These are phyloP conservation scores for Claviceps fusiformis DNA, from an alignment of 2,329 filamentous ascomycete genomes.

Conservation along the genomic window DNA sequence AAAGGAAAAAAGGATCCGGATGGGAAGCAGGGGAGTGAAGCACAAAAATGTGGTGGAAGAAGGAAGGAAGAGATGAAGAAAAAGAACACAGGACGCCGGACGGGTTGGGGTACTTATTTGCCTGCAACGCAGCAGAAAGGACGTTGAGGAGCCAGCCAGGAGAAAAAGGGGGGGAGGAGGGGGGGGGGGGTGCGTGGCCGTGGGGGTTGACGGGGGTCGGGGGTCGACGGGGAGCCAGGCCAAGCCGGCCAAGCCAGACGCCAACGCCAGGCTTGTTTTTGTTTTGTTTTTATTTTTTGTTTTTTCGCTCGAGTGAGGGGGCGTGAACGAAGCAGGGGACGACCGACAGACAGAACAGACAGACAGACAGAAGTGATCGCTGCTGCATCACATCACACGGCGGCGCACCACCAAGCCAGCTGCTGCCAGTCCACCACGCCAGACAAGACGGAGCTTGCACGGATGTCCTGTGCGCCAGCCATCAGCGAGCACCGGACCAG, in stretches of 20 bases:
- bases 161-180: conserved; percentile 4
- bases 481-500: no score
- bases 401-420: no score
- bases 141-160: conserved; percentile 6
- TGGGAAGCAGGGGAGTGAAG: conserved; percentile 11
- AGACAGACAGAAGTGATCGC: no score
- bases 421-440: no score
- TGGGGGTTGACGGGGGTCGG: not conserved
- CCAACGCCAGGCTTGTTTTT: not conserved
- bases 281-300: no score
- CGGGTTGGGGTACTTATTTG: conserved; percentile 30
- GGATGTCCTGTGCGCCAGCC: not conserved
- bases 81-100: conserved; percentile 12
- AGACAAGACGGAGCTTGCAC: not conserved
- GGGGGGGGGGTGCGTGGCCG: no score
- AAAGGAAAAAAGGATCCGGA: conserved; percentile 19
- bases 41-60: conserved; percentile 19
- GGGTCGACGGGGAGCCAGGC: not conserved
- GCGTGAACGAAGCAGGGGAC: not conserved
- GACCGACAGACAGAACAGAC: no score
- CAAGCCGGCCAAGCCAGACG: no score
- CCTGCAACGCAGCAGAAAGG: conserved; percentile 9
- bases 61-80: conserved; percentile 14
- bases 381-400: no score
- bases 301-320: not conserved